Evolutionary conservation across 78 protist genomes (phyloP), one percentile per base, ranked within the genome.

Genomic region (Dictyostelium brefeldianum): DNA sequence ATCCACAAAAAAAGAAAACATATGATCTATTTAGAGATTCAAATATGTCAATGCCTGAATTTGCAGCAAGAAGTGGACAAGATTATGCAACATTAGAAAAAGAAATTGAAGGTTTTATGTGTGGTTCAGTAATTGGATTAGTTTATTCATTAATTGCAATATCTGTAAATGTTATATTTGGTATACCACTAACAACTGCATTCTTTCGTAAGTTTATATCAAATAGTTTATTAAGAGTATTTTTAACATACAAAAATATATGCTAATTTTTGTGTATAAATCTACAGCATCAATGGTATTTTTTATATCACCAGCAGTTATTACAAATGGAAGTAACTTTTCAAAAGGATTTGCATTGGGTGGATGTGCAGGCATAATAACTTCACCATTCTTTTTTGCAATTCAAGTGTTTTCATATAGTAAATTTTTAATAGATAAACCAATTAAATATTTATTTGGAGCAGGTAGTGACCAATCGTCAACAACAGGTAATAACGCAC

Each of bases 1-100:
- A 85, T 41, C 92, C 92, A 17, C 92, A 85, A 64, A 85, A 85
- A 48, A 85, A 56, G 43, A 57, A 56, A 77, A 85, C 92, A 5
- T 85, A 85, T 41, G 92, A 85, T 75, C 20, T 74, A 14, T 85
- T 85, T 50, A 85, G 78, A 10, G 78, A 70, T 17, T 70, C 78
- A 6, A 70, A 70, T 70, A 70, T 70, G 78, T 70, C 78, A 41
- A 70, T 70, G 78, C 78, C 78, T 11, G 78, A 70, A 22, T 70
- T 70, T 70, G 78, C 78, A 70, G 78, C 78, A 27, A 70, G 78
- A 70, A 36, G 46, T 22, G 78, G 78, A 36, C 78, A 70, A 70
- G 78, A 70, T 41, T 70, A 70, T 70, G 78, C 78, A 41, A 70
- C 78, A 41, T 70, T 70, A 18, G 67, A 77, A 56, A 77, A 29